Conservation (phyloP, 1,139 yeast species). For the Candida sp. region DNA sequence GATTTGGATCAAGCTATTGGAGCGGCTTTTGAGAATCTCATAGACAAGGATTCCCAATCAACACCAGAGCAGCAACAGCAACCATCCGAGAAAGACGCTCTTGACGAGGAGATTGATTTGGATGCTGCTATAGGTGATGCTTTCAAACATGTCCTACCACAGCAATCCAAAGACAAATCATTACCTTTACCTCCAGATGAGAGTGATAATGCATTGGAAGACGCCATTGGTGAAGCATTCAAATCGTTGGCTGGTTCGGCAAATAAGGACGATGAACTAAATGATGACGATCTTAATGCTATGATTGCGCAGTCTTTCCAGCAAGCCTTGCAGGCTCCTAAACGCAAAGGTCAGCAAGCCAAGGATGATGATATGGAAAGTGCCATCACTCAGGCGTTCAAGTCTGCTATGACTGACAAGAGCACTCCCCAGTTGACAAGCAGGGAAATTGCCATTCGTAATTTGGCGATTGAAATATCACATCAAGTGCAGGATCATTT, state of each 20-base stretch:
- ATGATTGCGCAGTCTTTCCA: slow-evolving; percentile 24
- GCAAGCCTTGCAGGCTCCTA: slow-evolving; percentile 9
- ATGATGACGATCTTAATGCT: slow-evolving; percentile 17
- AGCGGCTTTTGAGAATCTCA: slow-evolving; percentile 15
- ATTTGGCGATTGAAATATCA: slow-evolving; percentile 37
- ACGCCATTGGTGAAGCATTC: slow-evolving; percentile 36
- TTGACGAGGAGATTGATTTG: slow-evolving; percentile 5
- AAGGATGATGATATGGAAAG: slow-evolving; percentile 25
- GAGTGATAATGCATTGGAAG: slow-evolving; percentile 25
- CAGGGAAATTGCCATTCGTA: slow-evolving; percentile 30
- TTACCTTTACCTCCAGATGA: slow-evolving; percentile 10
- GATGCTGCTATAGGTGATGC: slow-evolving; percentile 30
- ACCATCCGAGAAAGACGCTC: slow-evolving; percentile 6
- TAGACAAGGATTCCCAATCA: not conserved
- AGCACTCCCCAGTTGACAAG: slow-evolving; percentile 17
- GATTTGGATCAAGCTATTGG: slow-evolving; percentile 17
- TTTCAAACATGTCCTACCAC: slow-evolving; percentile 17
- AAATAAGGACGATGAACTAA: slow-evolving; percentile 5
- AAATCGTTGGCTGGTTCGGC: slow-evolving; percentile 11
- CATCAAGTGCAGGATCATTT: slow-evolving; percentile 36
- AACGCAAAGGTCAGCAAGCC: not conserved
- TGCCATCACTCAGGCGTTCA: slow-evolving; percentile 40
- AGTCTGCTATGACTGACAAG: slow-evolving; percentile 24
- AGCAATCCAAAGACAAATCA: slow-evolving; percentile 4
- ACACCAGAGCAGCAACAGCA: not conserved